A percentile compares a stretch with the other conserved stretches of the same genome.
phyloP scores from a whole-genome alignment of 495 filamentous ascomycete species.

The Glutinoglossum americanum region DNA sequence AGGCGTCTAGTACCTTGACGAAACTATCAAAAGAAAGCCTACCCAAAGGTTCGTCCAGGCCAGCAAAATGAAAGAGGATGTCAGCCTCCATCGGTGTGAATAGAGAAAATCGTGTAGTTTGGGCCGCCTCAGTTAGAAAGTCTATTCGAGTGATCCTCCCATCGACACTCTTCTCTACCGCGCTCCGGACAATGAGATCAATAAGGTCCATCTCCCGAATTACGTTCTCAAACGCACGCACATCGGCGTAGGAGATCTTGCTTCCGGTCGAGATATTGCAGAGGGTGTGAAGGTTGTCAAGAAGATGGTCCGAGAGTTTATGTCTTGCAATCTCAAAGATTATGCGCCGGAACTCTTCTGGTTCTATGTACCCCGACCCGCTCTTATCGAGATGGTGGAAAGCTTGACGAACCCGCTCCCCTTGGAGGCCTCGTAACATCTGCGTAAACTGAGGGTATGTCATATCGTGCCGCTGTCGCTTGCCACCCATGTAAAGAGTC shows the following conservation, averaged over 20 bases:
- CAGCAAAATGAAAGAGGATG: slow-evolving; percentile 95
- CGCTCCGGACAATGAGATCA: slow-evolving; percentile 72
- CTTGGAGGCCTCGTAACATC: slow-evolving; percentile 90
- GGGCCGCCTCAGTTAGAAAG: slow-evolving; percentile 85
- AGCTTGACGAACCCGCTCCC: slow-evolving; percentile 84
- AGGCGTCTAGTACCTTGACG: slow-evolving; percentile 79
- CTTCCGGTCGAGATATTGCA: slow-evolving; percentile 84
- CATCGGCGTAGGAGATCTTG: slow-evolving; percentile 94
- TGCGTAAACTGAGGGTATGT: slow-evolving; percentile 96
- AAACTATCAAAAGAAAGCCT: slow-evolving; percentile 69
- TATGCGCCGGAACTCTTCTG: slow-evolving; percentile 89
- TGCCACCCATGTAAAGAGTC: slow-evolving; percentile 75
- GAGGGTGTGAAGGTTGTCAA: slow-evolving; percentile 81
- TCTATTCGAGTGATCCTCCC: slow-evolving; percentile 86
- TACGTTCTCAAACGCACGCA: slow-evolving; percentile 91
- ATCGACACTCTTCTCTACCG: slow-evolving; percentile 61
- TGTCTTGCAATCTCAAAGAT: slow-evolving; percentile 83
- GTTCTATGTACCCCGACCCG: slow-evolving; percentile 91
- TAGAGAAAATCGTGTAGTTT: slow-evolving; percentile 71
- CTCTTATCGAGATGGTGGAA: slow-evolving; percentile 85
- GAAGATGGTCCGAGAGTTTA: slow-evolving; percentile 89
- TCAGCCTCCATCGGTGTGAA: slow-evolving; percentile 99
- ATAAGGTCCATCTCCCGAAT: slow-evolving; percentile 95
- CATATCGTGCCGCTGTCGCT: slow-evolving; percentile 63
- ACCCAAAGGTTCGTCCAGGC: slow-evolving; percentile 70